Percentiles rank a stretch among this genome's conserved stretches.
Conservation (phyloP, 2,329 filamentous ascomycete species). For the Penicillium sp. region DNA sequence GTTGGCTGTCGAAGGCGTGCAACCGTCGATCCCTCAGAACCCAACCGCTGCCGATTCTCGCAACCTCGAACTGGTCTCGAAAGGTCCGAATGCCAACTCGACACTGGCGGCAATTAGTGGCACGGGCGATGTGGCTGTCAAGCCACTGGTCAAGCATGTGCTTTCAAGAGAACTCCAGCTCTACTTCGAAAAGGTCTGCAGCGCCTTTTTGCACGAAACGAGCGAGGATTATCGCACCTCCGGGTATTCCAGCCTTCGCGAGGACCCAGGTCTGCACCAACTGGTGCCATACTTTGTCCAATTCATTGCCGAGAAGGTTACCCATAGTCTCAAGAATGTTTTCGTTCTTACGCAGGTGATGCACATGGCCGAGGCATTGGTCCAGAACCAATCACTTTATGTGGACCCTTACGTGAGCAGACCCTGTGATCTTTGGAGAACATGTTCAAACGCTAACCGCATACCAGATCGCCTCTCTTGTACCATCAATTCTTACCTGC, state of each 20-base stretch:
- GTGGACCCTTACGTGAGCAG: constrained; percentile 54
- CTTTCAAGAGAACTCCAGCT: constrained; percentile 91
- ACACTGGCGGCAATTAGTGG: constrained; percentile 74
- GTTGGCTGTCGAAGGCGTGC: constrained; percentile 94
- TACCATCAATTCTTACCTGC: constrained; percentile 84
- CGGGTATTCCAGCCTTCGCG: constrained; percentile 72
- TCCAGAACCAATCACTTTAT: constrained; percentile 73
- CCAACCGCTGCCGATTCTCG: constrained; percentile 76
- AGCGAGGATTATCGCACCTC: constrained; percentile 80
- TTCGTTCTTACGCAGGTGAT: constrained; percentile 88
- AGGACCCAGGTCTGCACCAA: constrained; percentile 89
- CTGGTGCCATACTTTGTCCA: constrained; percentile 93
- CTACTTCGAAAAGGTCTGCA: constrained; percentile 92
- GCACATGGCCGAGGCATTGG: constrained; percentile 73
- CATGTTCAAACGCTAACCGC: constrained; percentile 14
- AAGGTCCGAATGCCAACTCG: constrained; percentile 79
- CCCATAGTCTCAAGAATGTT: constrained; percentile 80
- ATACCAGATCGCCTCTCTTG: constrained; percentile 55
- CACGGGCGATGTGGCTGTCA: constrained; percentile 72
- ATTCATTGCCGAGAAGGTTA: constrained; percentile 91
- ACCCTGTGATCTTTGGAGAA: not conserved
- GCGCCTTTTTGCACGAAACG: constrained; percentile 75
- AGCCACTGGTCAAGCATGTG: constrained; percentile 89
- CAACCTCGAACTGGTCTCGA: constrained; percentile 75
- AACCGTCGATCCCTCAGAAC: constrained; percentile 93